phyloP scores from a whole-genome alignment of 2,329 filamentous ascomycete species.

The Aspergillus calidoustus region DNA sequence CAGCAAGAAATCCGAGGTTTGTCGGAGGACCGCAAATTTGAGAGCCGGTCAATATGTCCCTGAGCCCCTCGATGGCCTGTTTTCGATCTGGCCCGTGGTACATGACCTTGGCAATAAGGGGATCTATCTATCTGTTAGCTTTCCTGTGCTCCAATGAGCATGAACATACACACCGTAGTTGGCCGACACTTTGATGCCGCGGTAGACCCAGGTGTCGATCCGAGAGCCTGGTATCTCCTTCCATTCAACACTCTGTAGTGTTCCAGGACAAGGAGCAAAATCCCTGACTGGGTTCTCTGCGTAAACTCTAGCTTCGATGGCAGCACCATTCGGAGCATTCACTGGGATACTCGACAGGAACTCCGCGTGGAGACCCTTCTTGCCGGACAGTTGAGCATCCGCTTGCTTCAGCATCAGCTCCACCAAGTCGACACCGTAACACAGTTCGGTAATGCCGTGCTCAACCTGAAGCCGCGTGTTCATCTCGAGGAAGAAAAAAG shows the following conservation, averaged over 20 bases:
- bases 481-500: conserved; percentile 73
- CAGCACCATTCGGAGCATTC: conserved; percentile 49
- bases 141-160: conserved; percentile 16
- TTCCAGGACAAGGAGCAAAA: conserved; percentile 64
- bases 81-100: conserved; percentile 51
- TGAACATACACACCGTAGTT: conserved; percentile 55
- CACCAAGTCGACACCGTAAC: conserved; percentile 59
- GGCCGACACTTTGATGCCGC: conserved; percentile 60
- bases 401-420: conserved; percentile 62
- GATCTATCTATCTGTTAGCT: conserved; percentile 41
- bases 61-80: conserved; percentile 52
- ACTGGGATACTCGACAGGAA: conserved; percentile 51
- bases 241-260: conserved; percentile 62
- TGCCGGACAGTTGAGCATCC: conserved; percentile 53
- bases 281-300: conserved; percentile 63
- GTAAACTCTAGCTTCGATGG: conserved; percentile 61
- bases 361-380: conserved; percentile 49
- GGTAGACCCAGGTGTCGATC: conserved; percentile 68
- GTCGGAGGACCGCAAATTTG: conserved; percentile 59
- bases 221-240: conserved; percentile 54
- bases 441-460: conserved; percentile 62
- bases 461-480: conserved; percentile 64
- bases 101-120: conserved; percentile 64
- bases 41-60: conserved; percentile 49
- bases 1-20: conserved; percentile 61